Percentiles rank a stretch among this genome's conserved stretches.
phyloP scores from a whole-genome alignment of 805 yeast species.

The Zygosaccharomyces siamensis region DNA sequence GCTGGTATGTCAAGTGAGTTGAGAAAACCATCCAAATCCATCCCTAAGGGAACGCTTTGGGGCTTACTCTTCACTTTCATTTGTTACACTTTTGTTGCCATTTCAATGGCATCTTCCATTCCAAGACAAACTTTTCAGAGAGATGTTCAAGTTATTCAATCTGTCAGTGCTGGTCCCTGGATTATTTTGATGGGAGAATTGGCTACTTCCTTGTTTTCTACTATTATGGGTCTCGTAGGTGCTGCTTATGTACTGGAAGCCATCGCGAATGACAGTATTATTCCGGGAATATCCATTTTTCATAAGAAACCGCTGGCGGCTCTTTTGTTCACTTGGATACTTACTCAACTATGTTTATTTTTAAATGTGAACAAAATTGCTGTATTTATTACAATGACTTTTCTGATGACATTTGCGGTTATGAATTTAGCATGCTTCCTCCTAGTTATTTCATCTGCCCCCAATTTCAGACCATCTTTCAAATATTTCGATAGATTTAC shows the following conservation, averaged over 20 bases:
- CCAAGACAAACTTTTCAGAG: conserved; percentile 72
- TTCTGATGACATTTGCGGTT: conserved; percentile 90
- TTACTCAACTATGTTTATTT: conserved; percentile 80
- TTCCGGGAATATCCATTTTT: conserved; percentile 72
- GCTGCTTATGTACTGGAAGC: conserved; percentile 91
- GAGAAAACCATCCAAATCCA: conserved; percentile 76
- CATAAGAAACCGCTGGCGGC: conserved; percentile 63
- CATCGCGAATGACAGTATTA: conserved; percentile 77
- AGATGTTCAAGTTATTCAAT: conserved; percentile 83
- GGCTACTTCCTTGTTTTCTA: conserved; percentile 85
- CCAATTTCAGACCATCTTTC: conserved; percentile 97
- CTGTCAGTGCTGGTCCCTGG: conserved; percentile 63
- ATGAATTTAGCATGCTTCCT: conserved; percentile 91
- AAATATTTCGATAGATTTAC: conserved; percentile 77
- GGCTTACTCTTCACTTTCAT: conserved; percentile 75
- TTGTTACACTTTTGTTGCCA: conserved; percentile 73
- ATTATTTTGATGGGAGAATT: conserved; percentile 83
- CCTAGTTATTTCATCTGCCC: conserved; percentile 84
- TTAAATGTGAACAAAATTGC: conserved; percentile 94
- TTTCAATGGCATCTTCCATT: conserved; percentile 72
- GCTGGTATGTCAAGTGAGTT: conserved; percentile 98
- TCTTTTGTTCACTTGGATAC: conserved; percentile 68
- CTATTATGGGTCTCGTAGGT: conserved; percentile 92
- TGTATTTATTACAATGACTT: conserved; percentile 94
- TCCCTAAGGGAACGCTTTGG: conserved; percentile 89